Evolutionary conservation across 495 filamentous ascomycete species (phyloP).

Genomic region (Aspergillus hancockii): DNA sequence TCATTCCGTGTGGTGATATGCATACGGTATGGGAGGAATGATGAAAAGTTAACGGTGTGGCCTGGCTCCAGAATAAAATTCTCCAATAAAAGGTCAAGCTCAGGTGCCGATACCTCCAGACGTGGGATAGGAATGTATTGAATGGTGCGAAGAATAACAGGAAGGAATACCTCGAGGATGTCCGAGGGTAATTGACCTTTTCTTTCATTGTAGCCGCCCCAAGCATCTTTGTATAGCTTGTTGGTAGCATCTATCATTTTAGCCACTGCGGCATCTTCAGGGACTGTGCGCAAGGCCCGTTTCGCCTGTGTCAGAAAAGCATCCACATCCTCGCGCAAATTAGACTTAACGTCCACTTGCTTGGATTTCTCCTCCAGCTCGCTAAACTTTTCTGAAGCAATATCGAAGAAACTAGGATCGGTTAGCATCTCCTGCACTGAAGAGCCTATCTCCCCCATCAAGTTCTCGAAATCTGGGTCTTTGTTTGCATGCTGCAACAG

Average conservation of each 20-base stretch:
- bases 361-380: constrained; percentile 69
- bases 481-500: constrained; percentile 73
- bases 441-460: constrained; percentile 69
- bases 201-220: constrained; percentile 52
- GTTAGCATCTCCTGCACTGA: constrained; percentile 81
- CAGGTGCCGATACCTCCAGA: constrained; percentile 78
- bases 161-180: constrained; percentile 73
- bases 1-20: constrained; percentile 82
- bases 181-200: constrained; percentile 76
- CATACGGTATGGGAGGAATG: constrained; percentile 85
- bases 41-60: constrained; percentile 77
- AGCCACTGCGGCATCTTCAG: constrained; percentile 69
- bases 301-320: constrained; percentile 68
- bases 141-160: constrained; percentile 70
- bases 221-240: constrained; percentile 67
- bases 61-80: constrained; percentile 91
- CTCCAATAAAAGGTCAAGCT: constrained; percentile 82
- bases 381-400: constrained; percentile 67
- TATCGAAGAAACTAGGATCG: constrained; percentile 79
- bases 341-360: constrained; percentile 61
- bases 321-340: constrained; percentile 72
- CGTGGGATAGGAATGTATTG: constrained; percentile 89
- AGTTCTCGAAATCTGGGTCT: constrained; percentile 79
- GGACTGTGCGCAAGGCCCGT: constrained; percentile 63
- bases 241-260: constrained; percentile 63